Evolutionary conservation across 2,329 filamentous ascomycete species (phyloP).

Genomic region (Lithohypha guttulata): DNA sequence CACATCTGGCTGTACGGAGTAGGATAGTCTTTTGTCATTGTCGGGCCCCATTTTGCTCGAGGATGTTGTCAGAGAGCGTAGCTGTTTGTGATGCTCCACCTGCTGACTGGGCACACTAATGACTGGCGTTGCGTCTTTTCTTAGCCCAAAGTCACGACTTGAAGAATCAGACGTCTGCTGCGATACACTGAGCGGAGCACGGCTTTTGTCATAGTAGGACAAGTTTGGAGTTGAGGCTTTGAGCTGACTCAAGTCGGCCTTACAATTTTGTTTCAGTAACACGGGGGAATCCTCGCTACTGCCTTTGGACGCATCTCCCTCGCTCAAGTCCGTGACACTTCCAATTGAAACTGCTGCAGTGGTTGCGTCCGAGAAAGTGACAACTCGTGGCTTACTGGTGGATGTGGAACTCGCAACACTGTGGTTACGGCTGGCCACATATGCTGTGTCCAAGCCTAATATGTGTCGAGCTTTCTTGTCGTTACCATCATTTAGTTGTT

Average conservation of each 20-base stretch:
- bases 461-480: constrained; percentile 18
- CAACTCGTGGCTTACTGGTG: constrained; percentile 13
- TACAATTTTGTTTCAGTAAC: constrained; percentile 14
- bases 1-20: too few species aligned
- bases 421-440: constrained; percentile 15
- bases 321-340: constrained; percentile 8
- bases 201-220: constrained; percentile 39
- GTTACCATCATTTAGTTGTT: background rate
- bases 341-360: constrained; percentile 17
- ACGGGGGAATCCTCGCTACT: constrained; percentile 16
- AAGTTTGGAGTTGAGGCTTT: constrained; percentile 34
- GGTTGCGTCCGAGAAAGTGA: constrained; percentile 20
- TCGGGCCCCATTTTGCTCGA: constrained; percentile 10
- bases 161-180: constrained; percentile 37
- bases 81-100: constrained; percentile 13
- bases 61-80: constrained; percentile 14
- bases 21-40: too few species aligned
- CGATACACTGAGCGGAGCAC: constrained; percentile 30
- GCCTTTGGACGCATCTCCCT: constrained; percentile 3
- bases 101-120: constrained; percentile 20
- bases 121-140: constrained; percentile 28
- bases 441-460: constrained; percentile 17
- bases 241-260: constrained; percentile 10
- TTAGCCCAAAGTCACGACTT: constrained; percentile 28
- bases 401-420: constrained; percentile 20